These are phyloP conservation scores for Kockovaella imperatae DNA, from an alignment of 768 basidiomycete species.

Conservation along the genomic window DNA sequence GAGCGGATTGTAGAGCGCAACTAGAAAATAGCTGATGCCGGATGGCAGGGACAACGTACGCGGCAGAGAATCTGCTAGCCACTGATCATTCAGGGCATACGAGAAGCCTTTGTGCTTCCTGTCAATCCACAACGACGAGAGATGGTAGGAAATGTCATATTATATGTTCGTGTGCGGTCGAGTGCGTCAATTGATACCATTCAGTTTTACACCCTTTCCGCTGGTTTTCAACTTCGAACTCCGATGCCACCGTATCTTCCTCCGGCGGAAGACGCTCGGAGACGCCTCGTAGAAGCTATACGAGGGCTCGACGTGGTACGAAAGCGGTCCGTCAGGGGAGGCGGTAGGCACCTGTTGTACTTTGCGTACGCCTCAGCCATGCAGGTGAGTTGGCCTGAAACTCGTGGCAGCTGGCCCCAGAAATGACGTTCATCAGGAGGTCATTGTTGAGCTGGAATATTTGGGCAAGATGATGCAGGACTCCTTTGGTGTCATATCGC, in stretches of 20 bases:
- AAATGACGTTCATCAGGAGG: conserved; percentile 51
- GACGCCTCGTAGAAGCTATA: conserved; percentile 74
- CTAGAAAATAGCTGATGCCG: neutral
- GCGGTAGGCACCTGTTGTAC: conserved; percentile 71
- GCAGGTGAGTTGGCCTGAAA: conserved; percentile 47
- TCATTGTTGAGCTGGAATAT: conserved; percentile 77
- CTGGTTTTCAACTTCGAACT: conserved; percentile 47
- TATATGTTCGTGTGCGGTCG: conserved; percentile 63
- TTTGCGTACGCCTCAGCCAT: conserved; percentile 90
- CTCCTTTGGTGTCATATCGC: conserved; percentile 87
- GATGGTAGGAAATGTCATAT: conserved; percentile 81
- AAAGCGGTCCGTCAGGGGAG: conserved; percentile 68
- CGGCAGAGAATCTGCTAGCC: neutral
- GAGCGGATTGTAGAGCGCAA: conserved; percentile 9
- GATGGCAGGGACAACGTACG: conserved; percentile 63
- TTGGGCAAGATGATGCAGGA: conserved; percentile 74
- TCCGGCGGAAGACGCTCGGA: conserved; percentile 76
- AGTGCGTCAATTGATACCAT: conserved; percentile 44
- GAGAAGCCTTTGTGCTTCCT: conserved; percentile 79
- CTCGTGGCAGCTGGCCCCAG: neutral
- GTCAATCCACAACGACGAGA: conserved; percentile 82
- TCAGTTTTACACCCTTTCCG: conserved; percentile 40
- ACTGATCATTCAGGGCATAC: conserved; percentile 55
- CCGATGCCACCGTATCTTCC: conserved; percentile 96
- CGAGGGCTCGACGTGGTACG: conserved; percentile 79